phyloP scores from a whole-genome alignment of 2,329 filamentous ascomycete species.

The Neonectria coccinea region DNA sequence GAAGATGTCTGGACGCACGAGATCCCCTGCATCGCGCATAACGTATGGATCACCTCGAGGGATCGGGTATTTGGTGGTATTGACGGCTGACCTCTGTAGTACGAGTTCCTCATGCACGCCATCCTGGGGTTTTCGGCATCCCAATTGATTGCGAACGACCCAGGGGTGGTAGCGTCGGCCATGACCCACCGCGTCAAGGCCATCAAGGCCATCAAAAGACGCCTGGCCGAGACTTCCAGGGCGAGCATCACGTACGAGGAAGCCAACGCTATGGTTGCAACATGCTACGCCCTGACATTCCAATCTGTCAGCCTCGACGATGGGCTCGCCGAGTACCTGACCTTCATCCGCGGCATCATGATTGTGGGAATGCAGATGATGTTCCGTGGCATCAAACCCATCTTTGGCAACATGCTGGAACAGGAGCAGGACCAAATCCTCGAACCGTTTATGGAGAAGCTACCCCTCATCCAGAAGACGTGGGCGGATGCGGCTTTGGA shows the following conservation, averaged over 20 bases:
- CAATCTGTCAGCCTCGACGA: conserved; percentile 69
- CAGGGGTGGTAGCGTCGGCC: conserved; percentile 66
- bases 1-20: conserved; percentile 75
- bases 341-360: conserved; percentile 68
- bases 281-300: conserved; percentile 70
- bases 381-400: conserved; percentile 59
- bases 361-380: conserved; percentile 67
- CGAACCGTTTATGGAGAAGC: conserved; percentile 57
- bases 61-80: too few relatives aligned
- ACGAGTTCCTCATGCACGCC: conserved; percentile 77
- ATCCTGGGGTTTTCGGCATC: conserved; percentile 76
- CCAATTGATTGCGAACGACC: conserved; percentile 66
- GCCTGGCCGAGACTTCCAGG: conserved; percentile 58
- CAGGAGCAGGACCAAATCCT: conserved; percentile 56
- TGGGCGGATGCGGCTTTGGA: conserved; percentile 61
- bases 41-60: conserved; percentile 56
- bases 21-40: conserved; percentile 75
- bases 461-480: conserved; percentile 59
- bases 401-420: conserved; percentile 62
- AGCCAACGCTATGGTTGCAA: conserved; percentile 69
- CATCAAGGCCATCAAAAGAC: conserved; percentile 70
- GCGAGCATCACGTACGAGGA: conserved; percentile 60
- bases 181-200: conserved; percentile 75
- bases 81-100: conserved; percentile 51
- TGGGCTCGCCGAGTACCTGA: conserved; percentile 71